phyloP scores from a whole-genome alignment of 1,284 basidiomycete species.

The Cystobasidium sp. region DNA sequence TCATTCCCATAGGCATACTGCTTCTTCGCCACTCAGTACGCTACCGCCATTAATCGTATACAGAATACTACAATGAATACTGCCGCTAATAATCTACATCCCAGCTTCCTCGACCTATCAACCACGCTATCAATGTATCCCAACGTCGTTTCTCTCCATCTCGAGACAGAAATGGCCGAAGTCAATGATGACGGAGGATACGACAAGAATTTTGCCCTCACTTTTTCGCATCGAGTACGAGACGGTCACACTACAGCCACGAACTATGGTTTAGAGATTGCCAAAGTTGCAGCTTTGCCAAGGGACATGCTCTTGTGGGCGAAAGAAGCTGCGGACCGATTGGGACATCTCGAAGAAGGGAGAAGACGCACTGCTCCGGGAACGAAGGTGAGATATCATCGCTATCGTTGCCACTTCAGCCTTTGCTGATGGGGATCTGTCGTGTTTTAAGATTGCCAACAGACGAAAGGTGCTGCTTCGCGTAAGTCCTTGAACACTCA shows the following conservation, averaged over 20 bases:
- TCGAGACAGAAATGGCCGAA: slow-evolving; percentile 71
- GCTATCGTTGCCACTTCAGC: background rate
- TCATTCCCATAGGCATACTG: slow-evolving; percentile 61
- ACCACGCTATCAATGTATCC: slow-evolving; percentile 53
- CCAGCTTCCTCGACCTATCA: slow-evolving; percentile 66
- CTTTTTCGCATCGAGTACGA: slow-evolving; percentile 63
- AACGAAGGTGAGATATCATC: slow-evolving; percentile 57
- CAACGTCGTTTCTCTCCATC: slow-evolving; percentile 68
- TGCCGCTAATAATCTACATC: background rate
- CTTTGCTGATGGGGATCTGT: background rate
- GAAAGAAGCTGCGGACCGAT: slow-evolving; percentile 65
- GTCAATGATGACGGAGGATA: slow-evolving; percentile 55
- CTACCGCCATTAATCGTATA: background rate
- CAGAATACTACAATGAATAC: background rate
- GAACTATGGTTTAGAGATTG: slow-evolving; percentile 70
- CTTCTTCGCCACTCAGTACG: slow-evolving; percentile 82
- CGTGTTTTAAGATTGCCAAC: slow-evolving; percentile 57
- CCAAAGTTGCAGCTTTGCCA: slow-evolving; percentile 79
- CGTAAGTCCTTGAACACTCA: slow-evolving; percentile 55
- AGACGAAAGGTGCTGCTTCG: slow-evolving; percentile 70
- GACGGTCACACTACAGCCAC: slow-evolving; percentile 52
- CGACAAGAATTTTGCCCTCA: slow-evolving; percentile 67
- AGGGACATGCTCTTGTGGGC: slow-evolving; percentile 68
- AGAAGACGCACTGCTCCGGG: slow-evolving; percentile 67
- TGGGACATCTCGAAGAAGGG: slow-evolving; percentile 67